Conservation (phyloP, 139 green algal genomes). For the Volvox africanus region DNA sequence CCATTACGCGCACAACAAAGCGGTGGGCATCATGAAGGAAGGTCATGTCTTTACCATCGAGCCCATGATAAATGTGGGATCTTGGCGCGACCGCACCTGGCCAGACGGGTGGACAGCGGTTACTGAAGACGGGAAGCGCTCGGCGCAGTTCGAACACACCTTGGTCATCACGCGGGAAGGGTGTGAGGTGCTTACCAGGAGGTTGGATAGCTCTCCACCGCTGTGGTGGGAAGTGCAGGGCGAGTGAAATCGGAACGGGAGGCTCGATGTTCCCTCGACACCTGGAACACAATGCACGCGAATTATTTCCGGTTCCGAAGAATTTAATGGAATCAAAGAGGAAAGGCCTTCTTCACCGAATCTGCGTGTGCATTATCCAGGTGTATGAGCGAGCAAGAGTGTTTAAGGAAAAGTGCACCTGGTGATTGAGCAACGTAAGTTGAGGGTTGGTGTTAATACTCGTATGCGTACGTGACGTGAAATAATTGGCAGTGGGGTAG, state of each 20-base stretch:
- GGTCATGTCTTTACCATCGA: conserved; percentile 96
- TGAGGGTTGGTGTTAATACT: no score
- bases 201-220: conserved; percentile 81
- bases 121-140: conserved; percentile 90
- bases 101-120: conserved; percentile 97
- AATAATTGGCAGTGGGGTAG: no score
- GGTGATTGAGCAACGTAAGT: no score
- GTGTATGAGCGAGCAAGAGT: no score
- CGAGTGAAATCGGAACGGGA: neutral
- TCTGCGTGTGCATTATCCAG: no score
- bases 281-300: no score
- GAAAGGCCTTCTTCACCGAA: no score
- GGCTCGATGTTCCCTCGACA: no score
- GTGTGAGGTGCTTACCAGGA: conserved; percentile 86
- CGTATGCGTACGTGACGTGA: no score
- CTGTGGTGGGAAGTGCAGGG: conserved; percentile 82
- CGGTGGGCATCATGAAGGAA: conserved; percentile 60
- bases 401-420: no score
- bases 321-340: no score
- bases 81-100: conserved; percentile 89
- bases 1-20: conserved; percentile 96
- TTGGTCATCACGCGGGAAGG: conserved; percentile 89
- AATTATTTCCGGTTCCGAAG: no score
- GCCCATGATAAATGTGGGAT: conserved; percentile 92
- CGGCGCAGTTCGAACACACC: conserved; percentile 97